Evolutionary conservation across 352 stramenopile species (phyloP).

Genomic region (Blastocystis sp.): DNA sequence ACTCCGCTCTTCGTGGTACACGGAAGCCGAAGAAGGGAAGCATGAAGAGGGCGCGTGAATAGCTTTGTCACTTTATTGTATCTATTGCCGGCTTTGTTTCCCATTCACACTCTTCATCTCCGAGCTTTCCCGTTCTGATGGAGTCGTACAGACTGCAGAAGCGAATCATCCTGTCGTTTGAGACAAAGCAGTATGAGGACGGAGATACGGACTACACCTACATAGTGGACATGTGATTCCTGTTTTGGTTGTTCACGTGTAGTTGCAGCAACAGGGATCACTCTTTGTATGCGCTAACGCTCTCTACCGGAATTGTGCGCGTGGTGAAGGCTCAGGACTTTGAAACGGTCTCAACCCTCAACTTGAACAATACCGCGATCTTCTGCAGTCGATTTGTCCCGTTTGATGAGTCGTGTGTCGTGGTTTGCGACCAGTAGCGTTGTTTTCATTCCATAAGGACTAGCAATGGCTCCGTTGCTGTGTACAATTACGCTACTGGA

Average conservation of each 20-base stretch:
- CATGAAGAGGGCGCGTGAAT: constrained; percentile 46
- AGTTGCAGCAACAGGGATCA: constrained; percentile 43
- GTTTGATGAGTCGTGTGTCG: constrained; percentile 1
- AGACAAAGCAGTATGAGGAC: constrained; percentile 53
- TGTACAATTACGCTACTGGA: constrained; percentile 39
- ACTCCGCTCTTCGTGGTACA: constrained; percentile 25
- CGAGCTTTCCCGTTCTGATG: neutral
- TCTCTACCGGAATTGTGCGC: constrained; percentile 42
- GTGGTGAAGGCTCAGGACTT: constrained; percentile 23
- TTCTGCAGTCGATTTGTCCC: constrained; percentile 46
- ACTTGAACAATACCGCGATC: neutral
- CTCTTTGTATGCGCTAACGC: constrained; percentile 20
- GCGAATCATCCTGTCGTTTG: constrained; percentile 46
- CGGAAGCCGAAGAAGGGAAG: neutral
- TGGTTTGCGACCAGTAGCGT: constrained; percentile 48
- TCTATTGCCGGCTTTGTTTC: constrained; percentile 27
- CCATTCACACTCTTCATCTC: constrained; percentile 30
- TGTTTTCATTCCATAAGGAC: neutral
- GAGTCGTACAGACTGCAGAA: constrained; percentile 44
- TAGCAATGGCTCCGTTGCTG: constrained; percentile 56
- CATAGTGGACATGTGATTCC: constrained; percentile 8
- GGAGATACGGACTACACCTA: constrained; percentile 67
- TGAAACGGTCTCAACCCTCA: neutral
- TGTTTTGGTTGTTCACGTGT: neutral
- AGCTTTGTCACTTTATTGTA: constrained; percentile 59